Evolutionary conservation across 495 filamentous ascomycete genomes (phyloP).

Genomic region (Astrocystis sublimbata): DNA sequence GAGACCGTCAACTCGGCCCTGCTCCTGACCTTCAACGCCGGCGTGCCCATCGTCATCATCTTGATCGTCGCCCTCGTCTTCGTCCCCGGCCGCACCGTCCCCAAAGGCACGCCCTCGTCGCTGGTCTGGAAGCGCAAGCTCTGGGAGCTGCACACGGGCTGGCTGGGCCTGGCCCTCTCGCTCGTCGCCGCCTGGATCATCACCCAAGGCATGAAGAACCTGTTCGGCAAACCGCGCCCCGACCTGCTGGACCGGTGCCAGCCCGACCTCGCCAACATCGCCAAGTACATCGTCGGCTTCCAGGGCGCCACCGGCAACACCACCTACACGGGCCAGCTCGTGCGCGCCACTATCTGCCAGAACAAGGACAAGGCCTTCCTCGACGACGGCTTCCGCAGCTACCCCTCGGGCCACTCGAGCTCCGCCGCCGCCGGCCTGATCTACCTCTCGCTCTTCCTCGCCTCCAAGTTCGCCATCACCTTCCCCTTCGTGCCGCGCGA

Average conservation of each 20-base stretch:
- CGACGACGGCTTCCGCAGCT: slow-evolving; percentile 84
- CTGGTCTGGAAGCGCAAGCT: slow-evolving; percentile 71
- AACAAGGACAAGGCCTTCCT: slow-evolving; percentile 63
- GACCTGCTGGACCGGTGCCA: slow-evolving; percentile 74
- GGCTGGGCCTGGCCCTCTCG: slow-evolving; percentile 70
- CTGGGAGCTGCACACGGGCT: slow-evolving; percentile 83
- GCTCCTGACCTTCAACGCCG: slow-evolving; percentile 57
- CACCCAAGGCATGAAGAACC: slow-evolving; percentile 81
- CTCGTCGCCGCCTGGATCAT: slow-evolving; percentile 70
- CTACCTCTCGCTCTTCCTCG: slow-evolving; percentile 72
- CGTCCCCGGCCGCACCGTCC: slow-evolving; percentile 62
- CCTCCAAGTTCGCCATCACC: slow-evolving; percentile 61
- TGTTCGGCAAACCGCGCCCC: slow-evolving; percentile 81
- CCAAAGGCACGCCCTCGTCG: slow-evolving; percentile 62
- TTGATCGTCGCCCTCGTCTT: slow-evolving; percentile 71
- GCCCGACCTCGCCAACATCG: slow-evolving; percentile 51
- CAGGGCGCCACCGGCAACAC: slow-evolving; percentile 36
- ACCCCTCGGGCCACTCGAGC: slow-evolving; percentile 68
- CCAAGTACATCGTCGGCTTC: slow-evolving; percentile 46
- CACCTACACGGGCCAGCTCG: slow-evolving; percentile 77
- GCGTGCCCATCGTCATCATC: slow-evolving; percentile 65
- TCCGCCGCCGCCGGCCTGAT: slow-evolving; percentile 73
- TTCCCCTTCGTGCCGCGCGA: slow-evolving; percentile 57
- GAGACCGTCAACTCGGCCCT: slow-evolving; percentile 68
- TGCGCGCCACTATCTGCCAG: too few relatives aligned